Base-by-base conservation (phyloP, 2,329 filamentous ascomycete genomes). In the Alternaria tenuissima region DNA sequence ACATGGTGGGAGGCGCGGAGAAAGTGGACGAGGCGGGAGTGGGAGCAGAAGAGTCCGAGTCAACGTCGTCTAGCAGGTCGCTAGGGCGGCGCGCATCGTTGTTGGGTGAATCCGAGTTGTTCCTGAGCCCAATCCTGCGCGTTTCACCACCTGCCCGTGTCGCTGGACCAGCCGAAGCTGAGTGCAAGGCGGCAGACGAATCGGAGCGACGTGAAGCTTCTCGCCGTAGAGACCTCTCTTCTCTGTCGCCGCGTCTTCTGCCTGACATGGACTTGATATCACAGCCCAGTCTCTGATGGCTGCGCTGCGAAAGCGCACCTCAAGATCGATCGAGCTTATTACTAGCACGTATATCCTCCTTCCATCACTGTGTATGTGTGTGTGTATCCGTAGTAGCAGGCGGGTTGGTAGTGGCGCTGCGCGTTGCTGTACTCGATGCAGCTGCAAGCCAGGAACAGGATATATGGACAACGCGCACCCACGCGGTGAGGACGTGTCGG, bases 271-370 rank as follows among this genome's bases (percentile, higher is more conserved):
- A 87, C 70, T 91, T 91, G 76, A 91, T 91, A 49, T 65, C 55
- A 77, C 90, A 88, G 70, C 91, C 91, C 81, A 93, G 94, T 82
- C 93, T 82, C 90, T 59, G 91, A 85, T 60, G 93, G 94, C 82
- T 89, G 89, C 83, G 90, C 89, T 80, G 84, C 84, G 64, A 86
- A 85, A 78, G 89, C 87, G 84, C 91, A 92, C 88, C 92, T 92
- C 90, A 91, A 92, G 82, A 83, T 89, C 84, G 67, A 59, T 64
- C 46, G 62, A 55, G 58, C 48, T 60, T 26, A n/a, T 18, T 36
- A 42, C 66, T 65, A 76, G 66, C 70, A 72, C 62, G 44, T 44
- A 38, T 55, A 59, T 62, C 61, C 68, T 57, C 63, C 59, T 67
- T 61, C 67, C 68, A 72, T 74, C 63, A 74, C 70, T 64, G 72